Evolutionary conservation across 106 monocot species (phyloP), one percentile per base, ranked within the genome.

Genomic region (Narthecium ossifragum): DNA sequence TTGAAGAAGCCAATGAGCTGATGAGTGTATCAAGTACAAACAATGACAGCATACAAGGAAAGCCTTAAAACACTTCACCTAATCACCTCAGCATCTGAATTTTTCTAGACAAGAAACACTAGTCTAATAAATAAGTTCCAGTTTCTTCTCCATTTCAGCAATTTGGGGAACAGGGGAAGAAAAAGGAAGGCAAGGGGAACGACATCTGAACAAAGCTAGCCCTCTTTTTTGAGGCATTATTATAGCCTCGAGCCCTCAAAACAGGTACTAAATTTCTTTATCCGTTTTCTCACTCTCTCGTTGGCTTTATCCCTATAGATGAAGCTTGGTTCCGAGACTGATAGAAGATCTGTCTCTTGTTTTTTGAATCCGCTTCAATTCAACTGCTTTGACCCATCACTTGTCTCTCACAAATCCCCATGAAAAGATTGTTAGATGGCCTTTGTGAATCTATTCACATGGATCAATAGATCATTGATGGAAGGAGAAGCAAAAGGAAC

Each of bases 231-330:
- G 24, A 8, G 18, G 50, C 50, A 50, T 50, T 50, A 50, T 50
- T n/a, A n/a, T n/a, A n/a, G n/a, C 50, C 18, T 50, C 50, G 50
- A 50, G 50, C 50, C 50, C 50, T 50, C 3, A 50, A 50, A 50
- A 50, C 21, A 50, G 10, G 18, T 7, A 21, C 9, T 50, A 8
- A 23, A 21, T 50, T 50, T 21, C 36, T 36, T 36, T 36, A 5
- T 36, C 10, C 10, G 36, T 5, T 50, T 7, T 21, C 24, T 50
- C 18, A 21, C 24, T 1, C 24, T 50, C 24, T 22, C 21, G n/a
- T n/a, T n/a, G n/a, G n/a, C 13, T 18, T 8, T 50, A 21, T 50
- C 24, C 5, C 24, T 50, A 8, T 48, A n/a, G 21, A 48, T 6
- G 24, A 50, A 22, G 50, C 18, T 22, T 18, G 24, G 50, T n/a